phyloP scores from a whole-genome alignment of 2,329 filamentous ascomycete species.

The Exophiala aquamarina region DNA sequence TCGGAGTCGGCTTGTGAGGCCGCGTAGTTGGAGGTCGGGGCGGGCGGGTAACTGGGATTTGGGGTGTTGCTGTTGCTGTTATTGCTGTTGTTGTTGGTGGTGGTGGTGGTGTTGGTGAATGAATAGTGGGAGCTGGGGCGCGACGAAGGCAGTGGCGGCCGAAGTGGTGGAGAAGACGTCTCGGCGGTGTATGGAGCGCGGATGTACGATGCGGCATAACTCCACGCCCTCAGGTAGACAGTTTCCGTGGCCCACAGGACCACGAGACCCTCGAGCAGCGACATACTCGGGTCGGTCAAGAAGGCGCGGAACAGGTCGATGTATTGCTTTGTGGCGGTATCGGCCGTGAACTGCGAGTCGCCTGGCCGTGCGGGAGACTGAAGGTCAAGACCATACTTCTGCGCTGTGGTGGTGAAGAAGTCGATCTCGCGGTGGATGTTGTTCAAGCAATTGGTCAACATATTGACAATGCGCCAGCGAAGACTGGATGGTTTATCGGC shows the following conservation, averaged over 20 bases:
- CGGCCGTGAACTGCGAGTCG: slow-evolving; percentile 32
- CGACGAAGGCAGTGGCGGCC: too few relatives aligned
- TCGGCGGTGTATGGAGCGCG: neutral
- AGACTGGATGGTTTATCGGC: slow-evolving; percentile 35
- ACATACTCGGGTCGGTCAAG: slow-evolving; percentile 47
- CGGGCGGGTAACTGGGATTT: neutral
- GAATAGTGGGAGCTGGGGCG: too few relatives aligned
- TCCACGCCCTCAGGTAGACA: slow-evolving; percentile 62
- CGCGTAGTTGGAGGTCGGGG: neutral
- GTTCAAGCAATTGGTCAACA: slow-evolving; percentile 63
- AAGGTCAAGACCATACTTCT: slow-evolving; percentile 59
- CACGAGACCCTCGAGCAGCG: slow-evolving; percentile 66
- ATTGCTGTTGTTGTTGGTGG: neutral
- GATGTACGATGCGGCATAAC: slow-evolving; percentile 33
- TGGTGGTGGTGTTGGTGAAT: neutral
- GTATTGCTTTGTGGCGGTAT: slow-evolving; percentile 53
- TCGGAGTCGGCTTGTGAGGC: neutral
- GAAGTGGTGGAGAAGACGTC: too few relatives aligned
- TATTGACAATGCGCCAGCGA: slow-evolving; percentile 59
- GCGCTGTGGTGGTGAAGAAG: slow-evolving; percentile 66
- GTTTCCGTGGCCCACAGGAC: slow-evolving; percentile 77
- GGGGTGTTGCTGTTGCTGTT: neutral
- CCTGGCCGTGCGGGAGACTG: slow-evolving; percentile 23
- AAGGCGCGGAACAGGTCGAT: slow-evolving; percentile 62
- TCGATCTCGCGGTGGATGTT: slow-evolving; percentile 67